Conservation (phyloP, 2,329 filamentous ascomycete genomes). For the Penicillium sp. region DNA sequence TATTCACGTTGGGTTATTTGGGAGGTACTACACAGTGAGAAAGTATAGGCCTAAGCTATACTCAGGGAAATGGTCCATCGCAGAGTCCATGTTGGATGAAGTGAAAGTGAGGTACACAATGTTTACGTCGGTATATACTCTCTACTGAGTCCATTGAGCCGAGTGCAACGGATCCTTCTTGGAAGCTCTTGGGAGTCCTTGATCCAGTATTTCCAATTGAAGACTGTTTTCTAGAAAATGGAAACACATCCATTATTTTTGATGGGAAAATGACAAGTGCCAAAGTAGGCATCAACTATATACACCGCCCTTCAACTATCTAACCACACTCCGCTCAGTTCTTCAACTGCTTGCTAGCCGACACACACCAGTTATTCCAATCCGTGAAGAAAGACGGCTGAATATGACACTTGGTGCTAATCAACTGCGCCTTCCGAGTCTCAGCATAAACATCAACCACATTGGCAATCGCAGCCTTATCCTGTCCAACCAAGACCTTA, state of each 20-base stretch:
- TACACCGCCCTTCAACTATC: not conserved
- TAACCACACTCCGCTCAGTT: slow-evolving; percentile 24
- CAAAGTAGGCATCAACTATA: not conserved
- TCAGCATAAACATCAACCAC: slow-evolving; percentile 67
- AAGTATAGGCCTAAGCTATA: not conserved
- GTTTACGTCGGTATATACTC: too few relatives aligned
- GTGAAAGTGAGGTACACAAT: too few relatives aligned
- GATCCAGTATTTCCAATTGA: not conserved
- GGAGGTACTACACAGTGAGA: not conserved
- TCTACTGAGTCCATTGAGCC: too few relatives aligned
- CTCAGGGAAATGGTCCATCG: not conserved
- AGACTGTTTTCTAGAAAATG: not conserved
- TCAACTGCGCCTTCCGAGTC: slow-evolving; percentile 64
- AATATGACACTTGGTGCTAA: slow-evolving; percentile 60
- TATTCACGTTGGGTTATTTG: not conserved
- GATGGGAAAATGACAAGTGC: not conserved
- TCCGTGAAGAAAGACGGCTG: slow-evolving; percentile 70
- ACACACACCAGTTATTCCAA: slow-evolving; percentile 72
- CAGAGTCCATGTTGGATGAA: not conserved
- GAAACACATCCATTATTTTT: not conserved
- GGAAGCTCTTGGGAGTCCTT: too few relatives aligned
- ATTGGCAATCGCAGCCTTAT: slow-evolving; percentile 57
- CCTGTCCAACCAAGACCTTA: slow-evolving; percentile 48
- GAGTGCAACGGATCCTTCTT: too few relatives aligned
- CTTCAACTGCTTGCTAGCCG: slow-evolving; percentile 48